Evolutionary conservation across 768 basidiomycete genomes (phyloP), one percentile per base, ranked within the genome.

Genomic region (Tubosaeta brunneosetosa): DNA sequence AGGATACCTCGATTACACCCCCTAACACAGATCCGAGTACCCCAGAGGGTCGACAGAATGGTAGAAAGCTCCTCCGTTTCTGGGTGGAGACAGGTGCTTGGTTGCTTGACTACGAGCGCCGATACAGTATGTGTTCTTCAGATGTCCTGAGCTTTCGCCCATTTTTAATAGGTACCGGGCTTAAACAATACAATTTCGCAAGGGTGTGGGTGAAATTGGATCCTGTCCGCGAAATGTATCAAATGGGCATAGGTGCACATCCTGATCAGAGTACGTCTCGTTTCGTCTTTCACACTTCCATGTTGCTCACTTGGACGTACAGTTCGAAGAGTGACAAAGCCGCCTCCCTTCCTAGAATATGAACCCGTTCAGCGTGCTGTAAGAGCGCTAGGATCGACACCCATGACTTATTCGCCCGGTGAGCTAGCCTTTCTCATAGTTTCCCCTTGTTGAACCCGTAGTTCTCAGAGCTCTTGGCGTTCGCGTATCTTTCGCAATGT

Each of bases 61-160:
- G 84, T 5, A 77, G 77, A 22, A 84, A 77, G 61, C 75, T 92
- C 4, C 75, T 92, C 44, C 80, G 91, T 32, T 86, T 85, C 27
- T 92, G 91, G 91, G 77, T 90, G 16, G 91, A 93, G 64, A 68
- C 85, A 8, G 71, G 78, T 37, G 79, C 87, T 3, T 92, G 84
- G 83, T 59, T 85, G 17, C 69, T 74, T 4, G 80, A 88, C 49
- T 88, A 77, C 56, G 76, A 73, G 49, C 77, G 75, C 33, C 63
- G 71, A 26, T 58, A 80, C 56, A 65, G 80, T 83, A 65, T 25
- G 71, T 51, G 14, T 49, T 46, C 46, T 40, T 49, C 13, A 33
- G 47, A 43, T 29, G 55, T 49, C 38, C 45, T 61, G 45, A 45
- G 13, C 33, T 45, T 44, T 55, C 13, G 25, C 52, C 63, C n/a